Base-by-base conservation (phyloP, 257 asterid genomes). In the Verbascum thapsus region DNA sequence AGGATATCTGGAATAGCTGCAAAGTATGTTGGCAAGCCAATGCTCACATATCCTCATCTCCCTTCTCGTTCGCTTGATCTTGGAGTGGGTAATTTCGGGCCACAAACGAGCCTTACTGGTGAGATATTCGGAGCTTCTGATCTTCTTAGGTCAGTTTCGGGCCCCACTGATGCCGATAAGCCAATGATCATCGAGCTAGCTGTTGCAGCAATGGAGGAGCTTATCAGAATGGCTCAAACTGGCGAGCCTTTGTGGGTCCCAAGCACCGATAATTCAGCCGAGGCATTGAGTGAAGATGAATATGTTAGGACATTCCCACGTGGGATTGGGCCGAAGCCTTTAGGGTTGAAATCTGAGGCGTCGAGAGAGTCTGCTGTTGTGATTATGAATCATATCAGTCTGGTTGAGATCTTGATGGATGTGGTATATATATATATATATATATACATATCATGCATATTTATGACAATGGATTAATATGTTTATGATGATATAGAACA, bases 201-300 rank as follows among this genome's bases (percentile, higher is more conserved):
- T 1, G 95, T 86, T 51, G 84, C 90, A 5, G 96, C 96, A 41
- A 88, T 88, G 96, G 95, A 88, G 74, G 95, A 88, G 50, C 30
- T 88, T 8, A 61, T 88, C 47, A 45, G 84, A 69, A 69, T 86
- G 77, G 88, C 92, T n/a, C 88, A 86, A 20, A 57, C 80, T 12
- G 92, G 85, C n/a, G 92, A 86, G 37, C 95, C 95, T 6, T 68
- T 88, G 43, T 88, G 96, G 96, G 48, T 76, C 13, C 83, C 74
- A 0, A 63, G 72, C 66, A 15, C 57, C 0, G 84, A 78, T 10
- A 58, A 56, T 56, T 63, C 80, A 0, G 23, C 17, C 5, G 80
- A 68, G 61, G 4, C 6, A 4, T n/a, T 84, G 58, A 76, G 35
- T 4, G 86, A 79, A 44, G 84, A 81, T 12, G 84, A 81, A 44